phyloP scores from a whole-genome alignment of 306 rosid species.

The Inga oerstediana region DNA sequence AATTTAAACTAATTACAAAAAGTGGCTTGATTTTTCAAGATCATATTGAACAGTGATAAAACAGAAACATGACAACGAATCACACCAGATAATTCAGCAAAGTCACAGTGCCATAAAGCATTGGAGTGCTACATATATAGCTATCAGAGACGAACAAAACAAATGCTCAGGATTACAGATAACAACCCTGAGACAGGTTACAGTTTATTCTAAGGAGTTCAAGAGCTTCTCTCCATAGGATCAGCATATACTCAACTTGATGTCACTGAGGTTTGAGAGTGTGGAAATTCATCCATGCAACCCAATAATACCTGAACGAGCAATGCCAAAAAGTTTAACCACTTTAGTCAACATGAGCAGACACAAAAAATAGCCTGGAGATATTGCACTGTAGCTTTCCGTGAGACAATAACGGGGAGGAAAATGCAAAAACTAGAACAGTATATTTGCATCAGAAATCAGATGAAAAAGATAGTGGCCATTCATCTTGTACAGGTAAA shows the following conservation, averaged over 20 bases:
- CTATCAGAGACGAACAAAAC: constrained; percentile 13
- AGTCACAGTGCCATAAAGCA: not conserved
- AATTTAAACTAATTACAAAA: not conserved
- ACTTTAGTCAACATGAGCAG: constrained; percentile 5
- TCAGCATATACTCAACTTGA: constrained; percentile 18
- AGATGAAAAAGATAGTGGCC: not conserved
- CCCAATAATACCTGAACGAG: constrained; percentile 73
- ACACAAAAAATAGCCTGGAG: not conserved
- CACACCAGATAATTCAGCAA: constrained; percentile 7
- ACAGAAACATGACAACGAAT: not conserved
- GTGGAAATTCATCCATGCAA: constrained; percentile 64
- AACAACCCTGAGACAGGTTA: constrained; percentile 17
- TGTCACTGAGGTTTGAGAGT: not conserved
- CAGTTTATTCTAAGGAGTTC: constrained; percentile 40
- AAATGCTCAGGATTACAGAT: constrained; percentile 35
- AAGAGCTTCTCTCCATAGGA: not conserved
- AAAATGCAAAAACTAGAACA: not conserved
- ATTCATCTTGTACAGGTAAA: not conserved
- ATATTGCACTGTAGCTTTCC: not conserved
- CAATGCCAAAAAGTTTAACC: not conserved
- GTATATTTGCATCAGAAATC: not conserved
- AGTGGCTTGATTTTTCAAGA: not conserved
- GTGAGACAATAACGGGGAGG: not conserved
- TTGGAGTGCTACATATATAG: constrained; percentile 10
- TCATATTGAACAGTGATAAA: not conserved